These are phyloP conservation scores for Paramecium pentaurelia DNA, from an alignment of 73 alveolate species.

Conservation along the genomic window DNA sequence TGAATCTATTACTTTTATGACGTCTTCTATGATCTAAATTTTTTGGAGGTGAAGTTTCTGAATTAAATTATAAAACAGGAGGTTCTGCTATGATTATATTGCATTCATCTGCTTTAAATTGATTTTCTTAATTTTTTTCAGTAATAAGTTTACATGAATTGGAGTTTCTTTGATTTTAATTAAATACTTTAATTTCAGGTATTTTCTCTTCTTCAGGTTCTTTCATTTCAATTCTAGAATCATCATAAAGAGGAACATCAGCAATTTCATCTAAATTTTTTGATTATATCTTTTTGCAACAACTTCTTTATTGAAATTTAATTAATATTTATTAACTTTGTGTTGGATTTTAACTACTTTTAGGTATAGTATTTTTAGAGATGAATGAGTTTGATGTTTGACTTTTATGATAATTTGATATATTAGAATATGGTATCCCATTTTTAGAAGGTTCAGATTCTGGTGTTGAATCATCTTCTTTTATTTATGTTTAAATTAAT, in stretches of 20 bases:
- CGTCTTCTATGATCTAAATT: neutral
- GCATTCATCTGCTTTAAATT: neutral
- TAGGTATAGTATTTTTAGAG: neutral
- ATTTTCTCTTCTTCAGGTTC: neutral
- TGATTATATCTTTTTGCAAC: neutral
- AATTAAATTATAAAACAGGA: neutral
- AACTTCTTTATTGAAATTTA: neutral
- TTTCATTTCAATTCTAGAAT: neutral
- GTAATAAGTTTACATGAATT: neutral
- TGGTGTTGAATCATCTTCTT: neutral
- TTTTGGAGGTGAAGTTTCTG: neutral
- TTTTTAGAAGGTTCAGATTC: conserved; percentile 18
- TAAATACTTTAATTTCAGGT: neutral
- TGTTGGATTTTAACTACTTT: neutral
- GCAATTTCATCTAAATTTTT: neutral
- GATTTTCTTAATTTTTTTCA: neutral
- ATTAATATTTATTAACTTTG: neutral
- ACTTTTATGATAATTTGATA: neutral
- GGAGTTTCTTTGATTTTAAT: neutral
- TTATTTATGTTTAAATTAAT: neutral
- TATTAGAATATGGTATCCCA: neutral
- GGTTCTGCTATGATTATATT: neutral
- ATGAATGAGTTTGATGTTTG: neutral
- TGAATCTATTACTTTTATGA: neutral
- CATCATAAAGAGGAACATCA: conserved; percentile 30